Percentiles rank a stretch among this genome's conserved stretches.
phyloP scores from a whole-genome alignment of 169 alveolate genomes.

The Plasmodium inui region DNA sequence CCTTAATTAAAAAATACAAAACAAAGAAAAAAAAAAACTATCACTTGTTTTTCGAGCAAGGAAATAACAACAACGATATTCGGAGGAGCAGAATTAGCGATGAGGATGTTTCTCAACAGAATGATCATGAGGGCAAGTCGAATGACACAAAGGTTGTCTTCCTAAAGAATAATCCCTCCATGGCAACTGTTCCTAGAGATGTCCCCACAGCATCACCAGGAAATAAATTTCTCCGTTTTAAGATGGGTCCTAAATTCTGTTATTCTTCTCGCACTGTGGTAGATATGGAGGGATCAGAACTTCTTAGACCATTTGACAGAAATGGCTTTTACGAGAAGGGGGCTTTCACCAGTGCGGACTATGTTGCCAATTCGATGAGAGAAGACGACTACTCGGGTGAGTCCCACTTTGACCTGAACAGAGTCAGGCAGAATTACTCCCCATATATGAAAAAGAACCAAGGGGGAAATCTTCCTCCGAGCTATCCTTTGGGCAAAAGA shows the following conservation, averaged over 20 bases:
- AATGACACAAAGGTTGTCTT: neutral
- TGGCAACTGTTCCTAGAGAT: neutral
- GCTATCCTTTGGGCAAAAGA: neutral
- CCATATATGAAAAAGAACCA: neutral
- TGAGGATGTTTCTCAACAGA: neutral
- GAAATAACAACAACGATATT: neutral
- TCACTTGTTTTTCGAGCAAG: neutral
- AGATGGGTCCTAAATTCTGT: neutral
- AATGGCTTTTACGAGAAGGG: neutral
- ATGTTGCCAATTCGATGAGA: neutral
- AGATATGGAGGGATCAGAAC: neutral
- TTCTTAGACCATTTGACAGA: neutral
- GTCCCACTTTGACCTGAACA: neutral
- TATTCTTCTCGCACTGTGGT: neutral
- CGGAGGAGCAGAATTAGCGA: neutral
- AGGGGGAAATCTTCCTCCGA: neutral
- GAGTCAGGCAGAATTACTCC: neutral
- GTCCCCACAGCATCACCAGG: neutral
- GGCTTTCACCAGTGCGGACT: neutral
- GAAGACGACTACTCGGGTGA: neutral
- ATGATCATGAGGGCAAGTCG: neutral
- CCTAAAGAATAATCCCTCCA: neutral
- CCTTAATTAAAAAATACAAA: conserved; percentile 46
- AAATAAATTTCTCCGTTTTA: neutral
- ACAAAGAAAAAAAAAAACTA: conserved; percentile 22